Percentiles rank a stretch among this genome's conserved stretches.
phyloP scores from a whole-genome alignment of 257 asterid species.

The Leonotis leonurus region DNA sequence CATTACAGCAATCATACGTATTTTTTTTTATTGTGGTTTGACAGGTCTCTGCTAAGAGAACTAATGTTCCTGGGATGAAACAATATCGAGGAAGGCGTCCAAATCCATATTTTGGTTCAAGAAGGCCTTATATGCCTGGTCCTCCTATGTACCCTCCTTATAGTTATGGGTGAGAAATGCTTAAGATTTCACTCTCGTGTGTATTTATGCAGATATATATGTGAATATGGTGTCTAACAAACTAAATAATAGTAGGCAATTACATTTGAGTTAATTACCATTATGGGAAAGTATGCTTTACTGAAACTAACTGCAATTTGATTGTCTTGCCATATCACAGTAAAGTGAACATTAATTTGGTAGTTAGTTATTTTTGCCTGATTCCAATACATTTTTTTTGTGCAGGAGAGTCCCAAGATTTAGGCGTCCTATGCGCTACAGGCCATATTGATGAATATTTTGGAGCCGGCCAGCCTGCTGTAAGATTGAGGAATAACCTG shows the following conservation, averaged over 20 bases:
- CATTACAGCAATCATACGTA: not conserved
- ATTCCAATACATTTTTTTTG: not conserved
- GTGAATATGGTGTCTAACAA: too few species aligned
- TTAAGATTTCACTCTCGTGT: too few species aligned
- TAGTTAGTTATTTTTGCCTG: not conserved
- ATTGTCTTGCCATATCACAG: not conserved
- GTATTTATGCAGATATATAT: too few species aligned
- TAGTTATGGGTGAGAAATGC: conserved; percentile 54
- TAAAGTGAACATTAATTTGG: not conserved
- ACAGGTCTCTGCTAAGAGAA: conserved; percentile 58
- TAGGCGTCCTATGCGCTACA: conserved; percentile 57
- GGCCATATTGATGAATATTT: conserved; percentile 40
- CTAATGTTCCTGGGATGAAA: conserved; percentile 60
- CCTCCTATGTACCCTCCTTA: conserved; percentile 40
- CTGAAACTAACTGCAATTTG: not conserved
- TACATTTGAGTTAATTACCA: too few species aligned
- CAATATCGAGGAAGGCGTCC: conserved; percentile 55
- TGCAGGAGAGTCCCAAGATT: conserved; percentile 62
- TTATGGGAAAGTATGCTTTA: not conserved
- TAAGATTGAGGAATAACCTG: conserved; percentile 17
- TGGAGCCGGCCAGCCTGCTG: too few species aligned
- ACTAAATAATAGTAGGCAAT: too few species aligned
- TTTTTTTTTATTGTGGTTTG: not conserved
- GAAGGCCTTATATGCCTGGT: conserved; percentile 51
- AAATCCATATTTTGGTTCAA: conserved; percentile 40